Evolutionary conservation across 768 basidiomycete species (phyloP), one percentile per base, ranked within the genome.

Genomic region (Collybia mongolica): DNA sequence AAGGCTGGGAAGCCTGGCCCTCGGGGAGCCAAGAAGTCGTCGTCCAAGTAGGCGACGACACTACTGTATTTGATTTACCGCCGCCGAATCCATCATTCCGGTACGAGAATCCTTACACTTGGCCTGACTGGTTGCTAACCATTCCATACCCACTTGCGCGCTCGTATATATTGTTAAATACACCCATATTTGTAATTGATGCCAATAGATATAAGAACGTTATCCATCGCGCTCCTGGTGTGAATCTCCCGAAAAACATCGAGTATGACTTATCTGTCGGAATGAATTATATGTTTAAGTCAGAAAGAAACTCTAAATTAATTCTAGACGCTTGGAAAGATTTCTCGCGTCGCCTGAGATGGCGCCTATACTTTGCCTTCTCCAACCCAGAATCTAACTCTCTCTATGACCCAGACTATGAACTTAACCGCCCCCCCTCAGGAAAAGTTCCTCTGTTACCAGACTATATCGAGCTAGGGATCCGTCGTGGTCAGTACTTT

Each of bases 321-420:
- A 52, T 58, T 23, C 28, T 8, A 6, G 17, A 48, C 1, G 51
- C 58, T 14, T 59, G 58, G 56, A 26, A 55, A 18, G 60, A 62
- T 42, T 60, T 62, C 49, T 24, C 51, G 12, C 15, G 50, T 6
- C 53, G 60, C 20, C 39, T 60, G 28, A 29, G 47, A 32, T 60
- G 59, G 56, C 48, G 56, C 1, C 7, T 54, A 6, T 43, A 26
- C 44, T 53, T 52, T 41, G 1, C 18, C 4, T 44, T 38, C 11
- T 26, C 24, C 24, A 26, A 26, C 4, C 4, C n/a, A 39, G 3
- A 12, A 40, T 52, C 15, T 23, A 36, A 9, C 28, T 39, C 18
- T 63, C n/a, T n/a, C n/a, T n/a, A 56, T 46, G 59, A 65, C 46
- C 64, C 64, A 48, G 58, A 61, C 36, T 65, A 61, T 47, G 55